phyloP scores from a whole-genome alignment of 2,329 filamentous ascomycete species.

The Aspergillus sp. region DNA sequence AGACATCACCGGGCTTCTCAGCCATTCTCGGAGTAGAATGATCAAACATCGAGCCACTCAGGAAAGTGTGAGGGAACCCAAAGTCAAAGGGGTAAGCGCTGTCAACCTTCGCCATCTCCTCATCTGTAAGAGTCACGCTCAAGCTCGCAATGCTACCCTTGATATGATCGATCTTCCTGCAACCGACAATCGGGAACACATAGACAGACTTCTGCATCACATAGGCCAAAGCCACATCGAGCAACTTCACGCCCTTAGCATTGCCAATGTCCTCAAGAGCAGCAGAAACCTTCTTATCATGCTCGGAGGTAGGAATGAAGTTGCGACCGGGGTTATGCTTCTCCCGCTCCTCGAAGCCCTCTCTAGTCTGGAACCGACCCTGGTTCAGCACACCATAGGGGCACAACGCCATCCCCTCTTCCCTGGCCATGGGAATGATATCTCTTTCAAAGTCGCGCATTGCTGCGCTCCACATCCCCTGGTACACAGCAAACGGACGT shows the following conservation, averaged over 20 bases:
- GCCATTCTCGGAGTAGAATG: neutral
- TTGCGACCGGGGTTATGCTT: conserved; percentile 25
- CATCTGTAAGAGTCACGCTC: conserved; percentile 50
- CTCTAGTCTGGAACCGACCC: conserved; percentile 45
- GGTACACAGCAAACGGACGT: conserved; percentile 70
- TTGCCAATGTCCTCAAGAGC: conserved; percentile 13
- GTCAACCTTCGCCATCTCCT: conserved; percentile 59
- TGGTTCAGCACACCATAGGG: conserved; percentile 49
- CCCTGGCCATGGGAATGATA: conserved; percentile 66
- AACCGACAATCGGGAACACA: conserved; percentile 57
- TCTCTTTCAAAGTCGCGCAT: conserved; percentile 69
- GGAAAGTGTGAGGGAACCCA: conserved; percentile 52
- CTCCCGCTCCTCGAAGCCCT: conserved; percentile 29
- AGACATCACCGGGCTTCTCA: conserved; percentile 1
- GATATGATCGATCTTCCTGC: conserved; percentile 53
- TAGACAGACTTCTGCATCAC: conserved; percentile 50
- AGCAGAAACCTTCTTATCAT: conserved; percentile 18
- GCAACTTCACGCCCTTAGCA: conserved; percentile 7
- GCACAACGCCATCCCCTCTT: conserved; percentile 63
- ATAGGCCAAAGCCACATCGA: conserved; percentile 51
- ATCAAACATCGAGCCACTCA: conserved; percentile 11
- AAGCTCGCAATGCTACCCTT: conserved; percentile 57
- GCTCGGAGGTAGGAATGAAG: conserved; percentile 11
- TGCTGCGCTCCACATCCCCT: conserved; percentile 63
- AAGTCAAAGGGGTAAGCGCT: conserved; percentile 26